Evolutionary conservation across 768 basidiomycete genomes (phyloP).

Genomic region (Naganishia vaughanmartiniae): DNA sequence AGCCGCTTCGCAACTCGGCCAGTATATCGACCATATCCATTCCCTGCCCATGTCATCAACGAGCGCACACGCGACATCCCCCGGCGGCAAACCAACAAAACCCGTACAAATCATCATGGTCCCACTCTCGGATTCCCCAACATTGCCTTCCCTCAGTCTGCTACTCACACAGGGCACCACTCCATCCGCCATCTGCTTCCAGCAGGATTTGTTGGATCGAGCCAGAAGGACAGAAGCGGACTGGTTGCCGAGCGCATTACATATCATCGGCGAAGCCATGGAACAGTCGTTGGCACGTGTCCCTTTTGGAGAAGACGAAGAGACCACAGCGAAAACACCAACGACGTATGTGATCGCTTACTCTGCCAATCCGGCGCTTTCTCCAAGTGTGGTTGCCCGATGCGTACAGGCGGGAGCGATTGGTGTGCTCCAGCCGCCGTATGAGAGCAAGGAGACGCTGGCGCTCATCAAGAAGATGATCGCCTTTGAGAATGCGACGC

Average conservation of each 20-base stretch:
- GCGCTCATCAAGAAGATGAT: constrained; percentile 22
- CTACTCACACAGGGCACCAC: constrained; percentile 48
- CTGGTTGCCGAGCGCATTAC: constrained; percentile 47
- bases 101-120: constrained; percentile 43
- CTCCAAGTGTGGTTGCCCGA: constrained; percentile 36
- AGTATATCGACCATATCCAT: constrained; percentile 10
- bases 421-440: constrained; percentile 50
- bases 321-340: neutral
- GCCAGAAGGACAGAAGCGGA: constrained; percentile 47
- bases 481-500: constrained; percentile 11
- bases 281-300: neutral
- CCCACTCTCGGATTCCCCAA: constrained; percentile 48
- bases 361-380: constrained; percentile 48
- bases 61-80: neutral
- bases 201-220: constrained; percentile 49
- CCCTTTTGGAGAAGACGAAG: neutral
- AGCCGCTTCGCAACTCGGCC: constrained; percentile 3
- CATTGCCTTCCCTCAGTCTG: constrained; percentile 47
- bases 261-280: constrained; percentile 37
- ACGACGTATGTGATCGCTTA: constrained; percentile 45
- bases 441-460: constrained; percentile 32
- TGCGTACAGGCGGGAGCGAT: constrained; percentile 45
- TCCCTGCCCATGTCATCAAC: constrained; percentile 2
- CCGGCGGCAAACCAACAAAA: neutral
- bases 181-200: constrained; percentile 50